Evolutionary conservation across 2,329 filamentous ascomycete species (phyloP), one percentile per base, ranked within the genome.

Genomic region (Pseudogymnoascus sp.): DNA sequence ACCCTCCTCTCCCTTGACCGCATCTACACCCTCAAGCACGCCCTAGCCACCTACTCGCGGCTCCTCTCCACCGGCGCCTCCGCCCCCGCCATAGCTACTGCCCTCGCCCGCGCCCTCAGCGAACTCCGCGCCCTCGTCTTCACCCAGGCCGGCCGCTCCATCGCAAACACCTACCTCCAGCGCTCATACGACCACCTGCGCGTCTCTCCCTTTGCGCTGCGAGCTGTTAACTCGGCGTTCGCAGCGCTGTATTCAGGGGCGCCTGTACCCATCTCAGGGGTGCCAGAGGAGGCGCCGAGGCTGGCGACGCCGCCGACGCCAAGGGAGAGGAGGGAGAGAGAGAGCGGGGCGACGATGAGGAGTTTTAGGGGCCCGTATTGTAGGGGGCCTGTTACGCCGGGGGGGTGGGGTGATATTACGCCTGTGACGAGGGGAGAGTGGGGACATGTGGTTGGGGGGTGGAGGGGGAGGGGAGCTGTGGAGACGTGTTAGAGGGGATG

Each of bases 11-110:
- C 83, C 0, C 78, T 87, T 10, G 86, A 88, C 72, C 79, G 83
- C 60, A 73, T 87, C 53, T 89, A 87, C 74, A 85, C 82, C 44
- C 84, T 89, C 75, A 87, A 87, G 72, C 78, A 79, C 56, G 82
- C 84, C 0, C 77, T 88, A 10, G 79, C 81, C 16, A 79, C 79
- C 66, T 87, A 87, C 71, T 79, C 81, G 4, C 77, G 77, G 64
- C 79, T 77, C 70, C 76, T 64, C 5, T 64, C 65, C 29, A 35
- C 61, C 13, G 26, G 26, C 14, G 26, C 70, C 4, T 63, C 68
- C 0, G 61, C 64, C 10, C n/a, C 19, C 1, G 65, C 69, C 19
- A 40, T 56, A 16, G 31, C 42, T 31, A 65, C 67, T 33, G 77
- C 80, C 10, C 77, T 87, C 7, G 83, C 86, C 67, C 80, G 85